phyloP scores from a whole-genome alignment of 352 stramenopile genomes.

The Globisporangium recalcitrans region DNA sequence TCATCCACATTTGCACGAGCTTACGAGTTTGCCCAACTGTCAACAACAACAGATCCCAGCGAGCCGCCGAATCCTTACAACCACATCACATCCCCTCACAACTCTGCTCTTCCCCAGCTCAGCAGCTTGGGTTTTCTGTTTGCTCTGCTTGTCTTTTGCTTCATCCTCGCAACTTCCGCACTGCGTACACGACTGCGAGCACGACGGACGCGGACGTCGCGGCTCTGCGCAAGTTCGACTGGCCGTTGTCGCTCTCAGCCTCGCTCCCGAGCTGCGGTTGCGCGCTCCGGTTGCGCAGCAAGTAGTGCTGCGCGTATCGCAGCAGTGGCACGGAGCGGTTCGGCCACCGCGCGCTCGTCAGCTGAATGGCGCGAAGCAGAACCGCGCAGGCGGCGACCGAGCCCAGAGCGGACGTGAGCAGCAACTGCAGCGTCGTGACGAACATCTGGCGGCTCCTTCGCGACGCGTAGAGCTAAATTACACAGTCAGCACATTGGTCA shows the following conservation, averaged over 20 bases:
- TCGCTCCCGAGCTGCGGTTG: slow-evolving; percentile 11
- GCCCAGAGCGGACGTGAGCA: slow-evolving; percentile 50
- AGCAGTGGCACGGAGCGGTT: slow-evolving; percentile 29
- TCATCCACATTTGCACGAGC: neutral
- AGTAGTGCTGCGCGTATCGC: slow-evolving; percentile 30
- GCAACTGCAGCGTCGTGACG: slow-evolving; percentile 51
- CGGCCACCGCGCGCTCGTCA: slow-evolving; percentile 32
- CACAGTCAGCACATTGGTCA: neutral
- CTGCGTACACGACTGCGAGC: slow-evolving; percentile 28
- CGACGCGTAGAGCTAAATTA: slow-evolving; percentile 62
- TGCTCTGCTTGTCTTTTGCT: neutral
- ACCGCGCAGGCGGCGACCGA: slow-evolving; percentile 59
- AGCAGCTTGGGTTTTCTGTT: neutral
- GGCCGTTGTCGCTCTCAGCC: neutral
- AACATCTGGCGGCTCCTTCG: slow-evolving; percentile 55
- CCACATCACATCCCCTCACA: neutral
- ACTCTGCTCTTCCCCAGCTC: neutral
- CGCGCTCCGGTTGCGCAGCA: slow-evolving; percentile 31
- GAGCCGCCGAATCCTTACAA: neutral
- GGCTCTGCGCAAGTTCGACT: slow-evolving; percentile 18
- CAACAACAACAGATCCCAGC: neutral
- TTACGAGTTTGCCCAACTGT: neutral
- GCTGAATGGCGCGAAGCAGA: slow-evolving; percentile 44
- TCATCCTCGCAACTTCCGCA: slow-evolving; percentile 26
- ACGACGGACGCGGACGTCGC: slow-evolving; percentile 39